Conservation (phyloP, 495 filamentous ascomycete species). For the Xylaria acuta region DNA sequence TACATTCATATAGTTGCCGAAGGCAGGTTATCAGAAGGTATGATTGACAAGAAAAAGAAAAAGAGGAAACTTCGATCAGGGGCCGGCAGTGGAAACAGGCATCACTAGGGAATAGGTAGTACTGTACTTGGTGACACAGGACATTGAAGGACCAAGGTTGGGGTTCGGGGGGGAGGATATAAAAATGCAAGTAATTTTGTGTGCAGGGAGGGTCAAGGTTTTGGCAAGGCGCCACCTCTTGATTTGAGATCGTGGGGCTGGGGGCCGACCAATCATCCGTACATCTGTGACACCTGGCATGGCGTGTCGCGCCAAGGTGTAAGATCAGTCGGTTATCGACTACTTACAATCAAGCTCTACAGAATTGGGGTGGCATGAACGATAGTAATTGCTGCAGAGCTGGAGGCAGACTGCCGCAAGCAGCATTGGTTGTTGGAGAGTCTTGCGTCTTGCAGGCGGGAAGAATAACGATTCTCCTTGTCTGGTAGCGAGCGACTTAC, state of each 20-base stretch:
- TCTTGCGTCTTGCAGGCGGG: too few species aligned
- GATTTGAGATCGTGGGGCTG: slow-evolving; percentile 22
- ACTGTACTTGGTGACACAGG: neutral
- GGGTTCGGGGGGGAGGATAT: neutral
- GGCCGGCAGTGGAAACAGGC: neutral
- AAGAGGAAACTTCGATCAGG: neutral
- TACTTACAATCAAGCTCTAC: neutral
- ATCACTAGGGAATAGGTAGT: neutral
- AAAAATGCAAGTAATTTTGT: slow-evolving; percentile 14
- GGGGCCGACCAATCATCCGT: slow-evolving; percentile 8
- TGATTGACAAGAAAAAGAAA: too few species aligned
- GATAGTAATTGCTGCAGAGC: neutral
- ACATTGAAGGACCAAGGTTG: slow-evolving; percentile 5
- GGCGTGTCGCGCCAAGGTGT: neutral
- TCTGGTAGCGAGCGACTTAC: neutral
- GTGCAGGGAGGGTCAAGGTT: slow-evolving; percentile 1
- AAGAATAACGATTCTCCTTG: neutral
- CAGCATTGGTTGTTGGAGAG: neutral
- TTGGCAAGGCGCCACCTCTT: slow-evolving; percentile 11
- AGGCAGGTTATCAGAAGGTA: neutral
- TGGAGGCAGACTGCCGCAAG: too few species aligned
- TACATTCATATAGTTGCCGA: too few species aligned
- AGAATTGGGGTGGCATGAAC: neutral
- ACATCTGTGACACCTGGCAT: neutral
- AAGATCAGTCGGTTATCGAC: neutral